phyloP scores from a whole-genome alignment of 2,329 filamentous ascomycete species.

The Trichoderma brevicompactum region DNA sequence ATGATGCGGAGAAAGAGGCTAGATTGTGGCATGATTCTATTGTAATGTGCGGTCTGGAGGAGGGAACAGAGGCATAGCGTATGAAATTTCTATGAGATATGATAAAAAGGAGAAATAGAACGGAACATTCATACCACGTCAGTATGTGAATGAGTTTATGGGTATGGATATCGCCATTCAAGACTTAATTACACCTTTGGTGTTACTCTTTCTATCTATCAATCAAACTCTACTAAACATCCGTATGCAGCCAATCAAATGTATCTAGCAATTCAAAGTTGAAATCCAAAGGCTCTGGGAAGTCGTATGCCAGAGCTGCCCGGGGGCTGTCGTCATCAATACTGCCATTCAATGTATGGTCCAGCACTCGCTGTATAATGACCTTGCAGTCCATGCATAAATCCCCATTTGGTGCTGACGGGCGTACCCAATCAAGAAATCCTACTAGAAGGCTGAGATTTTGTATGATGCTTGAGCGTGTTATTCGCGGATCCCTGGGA shows the following conservation, averaged over 20 bases:
- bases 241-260: constrained; percentile 44
- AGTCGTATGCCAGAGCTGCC: constrained; percentile 30
- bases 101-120: too few species aligned
- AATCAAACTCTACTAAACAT: background rate
- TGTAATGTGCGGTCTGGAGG: background rate
- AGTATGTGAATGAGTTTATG: too few species aligned
- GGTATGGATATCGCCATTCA: too few species aligned
- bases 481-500: constrained; percentile 44
- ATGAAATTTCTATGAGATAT: too few species aligned
- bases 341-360: constrained; percentile 51
- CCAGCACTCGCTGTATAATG: constrained; percentile 55
- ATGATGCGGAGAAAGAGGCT: background rate
- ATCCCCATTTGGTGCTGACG: constrained; percentile 53
- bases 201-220: too few species aligned
- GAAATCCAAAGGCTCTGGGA: constrained; percentile 39
- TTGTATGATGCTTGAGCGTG: constrained; percentile 54
- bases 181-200: too few species aligned
- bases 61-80: too few species aligned
- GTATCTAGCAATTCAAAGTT: constrained; percentile 50
- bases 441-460: constrained; percentile 56
- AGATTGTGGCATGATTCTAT: background rate
- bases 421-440: constrained; percentile 56
- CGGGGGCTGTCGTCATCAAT: constrained; percentile 33
- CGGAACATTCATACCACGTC: too few species aligned
- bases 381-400: constrained; percentile 53